A percentile compares a stretch with the other conserved stretches of the same genome.
These are phyloP conservation scores for Porphyridium purpureum DNA, from an alignment of 23 red algal genomes.

Conservation along the genomic window DNA sequence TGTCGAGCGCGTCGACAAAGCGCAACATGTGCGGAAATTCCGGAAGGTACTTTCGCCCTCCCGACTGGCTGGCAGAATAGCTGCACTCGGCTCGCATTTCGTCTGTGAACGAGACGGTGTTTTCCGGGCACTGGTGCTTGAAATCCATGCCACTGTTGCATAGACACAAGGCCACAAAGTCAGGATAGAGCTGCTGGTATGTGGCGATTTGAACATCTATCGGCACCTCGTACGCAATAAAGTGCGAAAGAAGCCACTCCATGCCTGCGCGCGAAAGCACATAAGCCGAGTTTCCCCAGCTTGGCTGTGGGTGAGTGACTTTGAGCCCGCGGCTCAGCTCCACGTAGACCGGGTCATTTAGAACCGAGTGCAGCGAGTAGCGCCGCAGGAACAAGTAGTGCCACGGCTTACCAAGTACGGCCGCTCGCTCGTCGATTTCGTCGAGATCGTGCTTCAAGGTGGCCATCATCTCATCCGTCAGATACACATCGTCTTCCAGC, in stretches of 20 bases:
- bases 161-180: constrained; percentile 31
- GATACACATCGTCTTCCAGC: constrained; percentile 61
- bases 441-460: constrained; percentile 8
- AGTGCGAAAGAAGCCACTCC: constrained; percentile 27
- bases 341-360: constrained; percentile 7
- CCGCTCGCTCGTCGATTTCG: constrained; percentile 13
- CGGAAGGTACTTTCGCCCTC: neutral
- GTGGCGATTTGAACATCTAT: constrained; percentile 48
- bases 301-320: constrained; percentile 12
- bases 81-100: constrained; percentile 31
- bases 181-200: constrained; percentile 9
- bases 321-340: constrained; percentile 5
- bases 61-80: constrained; percentile 40
- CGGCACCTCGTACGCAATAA: constrained; percentile 39
- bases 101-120: constrained; percentile 12
- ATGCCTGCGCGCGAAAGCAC: constrained; percentile 25
- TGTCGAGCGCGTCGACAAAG: too few relatives aligned
- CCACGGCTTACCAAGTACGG: constrained; percentile 14
- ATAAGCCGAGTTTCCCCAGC: constrained; percentile 57
- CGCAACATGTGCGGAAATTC: neutral
- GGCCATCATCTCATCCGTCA: constrained; percentile 4
- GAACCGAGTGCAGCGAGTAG: constrained; percentile 2
- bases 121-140: constrained; percentile 26
- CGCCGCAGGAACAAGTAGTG: constrained; percentile 44
- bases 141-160: constrained; percentile 5